phyloP scores from a whole-genome alignment of 2,329 filamentous ascomycete genomes.

The Phialophora expanda region DNA sequence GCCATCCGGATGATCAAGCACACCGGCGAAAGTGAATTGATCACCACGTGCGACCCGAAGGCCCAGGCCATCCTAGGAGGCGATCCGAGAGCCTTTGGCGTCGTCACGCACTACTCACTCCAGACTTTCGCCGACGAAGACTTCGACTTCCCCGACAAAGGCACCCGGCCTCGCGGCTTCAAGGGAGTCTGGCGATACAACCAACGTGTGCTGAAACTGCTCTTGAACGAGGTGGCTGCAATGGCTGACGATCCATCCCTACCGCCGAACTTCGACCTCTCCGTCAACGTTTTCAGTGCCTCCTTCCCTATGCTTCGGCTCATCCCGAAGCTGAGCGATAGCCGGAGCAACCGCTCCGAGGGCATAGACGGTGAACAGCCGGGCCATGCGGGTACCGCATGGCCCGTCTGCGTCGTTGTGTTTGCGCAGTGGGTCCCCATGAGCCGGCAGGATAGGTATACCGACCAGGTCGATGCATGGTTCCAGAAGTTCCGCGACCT shows the following conservation, averaged over 20 bases:
- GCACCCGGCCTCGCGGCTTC: neutral
- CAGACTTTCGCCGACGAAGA: neutral
- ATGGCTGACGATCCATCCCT: neutral
- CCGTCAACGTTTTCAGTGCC: neutral
- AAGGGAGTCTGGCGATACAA: conserved; percentile 2
- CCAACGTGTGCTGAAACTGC: neutral
- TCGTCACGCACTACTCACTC: neutral
- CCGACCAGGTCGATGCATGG: neutral
- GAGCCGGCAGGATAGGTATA: neutral
- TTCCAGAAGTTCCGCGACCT: neutral
- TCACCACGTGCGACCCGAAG: neutral
- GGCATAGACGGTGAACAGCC: neutral
- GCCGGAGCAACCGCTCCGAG: neutral
- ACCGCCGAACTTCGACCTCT: neutral
- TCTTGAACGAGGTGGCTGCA: neutral
- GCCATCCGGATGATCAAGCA: conserved; percentile 1
- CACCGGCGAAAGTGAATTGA: neutral
- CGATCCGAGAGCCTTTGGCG: neutral
- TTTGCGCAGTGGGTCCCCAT: conserved; percentile 3
- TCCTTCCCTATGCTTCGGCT: neutral
- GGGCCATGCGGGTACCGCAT: neutral
- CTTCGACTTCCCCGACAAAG: neutral
- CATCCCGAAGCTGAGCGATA: neutral
- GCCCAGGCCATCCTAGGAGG: neutral
- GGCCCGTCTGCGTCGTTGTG: neutral